A percentile compares a stretch with the other conserved stretches of the same genome.
phyloP scores from a whole-genome alignment of 1,284 basidiomycete genomes.

The Meira miltonrushii region DNA sequence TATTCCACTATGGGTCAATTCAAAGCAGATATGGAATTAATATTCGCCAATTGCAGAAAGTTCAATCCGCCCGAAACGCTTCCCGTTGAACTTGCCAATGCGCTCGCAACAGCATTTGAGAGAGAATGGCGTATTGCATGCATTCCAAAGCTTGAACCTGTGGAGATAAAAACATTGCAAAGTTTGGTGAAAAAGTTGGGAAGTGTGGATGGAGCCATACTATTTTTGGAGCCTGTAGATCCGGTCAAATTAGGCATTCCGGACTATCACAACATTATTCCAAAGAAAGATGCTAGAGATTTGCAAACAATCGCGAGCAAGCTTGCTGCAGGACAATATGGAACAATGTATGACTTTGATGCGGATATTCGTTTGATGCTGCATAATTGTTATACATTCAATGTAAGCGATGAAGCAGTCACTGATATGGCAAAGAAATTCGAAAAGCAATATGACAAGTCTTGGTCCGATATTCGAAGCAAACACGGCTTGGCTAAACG shows the following conservation, averaged over 20 bases:
- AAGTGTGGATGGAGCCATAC: slow-evolving; percentile 22
- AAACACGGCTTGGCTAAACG: neutral
- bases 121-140: slow-evolving; percentile 76
- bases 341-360: slow-evolving; percentile 68
- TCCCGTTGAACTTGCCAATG: slow-evolving; percentile 65
- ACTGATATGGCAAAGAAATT: slow-evolving; percentile 55
- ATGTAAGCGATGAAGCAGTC: slow-evolving; percentile 72
- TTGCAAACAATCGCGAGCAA: slow-evolving; percentile 74
- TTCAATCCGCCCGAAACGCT: slow-evolving; percentile 59
- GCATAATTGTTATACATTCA: slow-evolving; percentile 77
- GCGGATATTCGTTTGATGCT: slow-evolving; percentile 80
- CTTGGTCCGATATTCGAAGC: slow-evolving; percentile 55
- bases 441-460: slow-evolving; percentile 49
- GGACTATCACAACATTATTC: slow-evolving; percentile 74
- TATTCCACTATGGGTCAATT: slow-evolving; percentile 59
- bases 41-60: slow-evolving; percentile 72
- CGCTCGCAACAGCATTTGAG: slow-evolving; percentile 70
- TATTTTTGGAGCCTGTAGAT: slow-evolving; percentile 65
- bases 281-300: slow-evolving; percentile 79
- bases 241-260: slow-evolving; percentile 67
- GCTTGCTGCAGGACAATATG: slow-evolving; percentile 76
- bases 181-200: slow-evolving; percentile 63
- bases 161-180: slow-evolving; percentile 75
- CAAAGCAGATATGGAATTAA: slow-evolving; percentile 71
- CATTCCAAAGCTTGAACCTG: slow-evolving; percentile 69